Conservation (phyloP, 2,329 filamentous ascomycete genomes). For the Penicillium sp. region DNA sequence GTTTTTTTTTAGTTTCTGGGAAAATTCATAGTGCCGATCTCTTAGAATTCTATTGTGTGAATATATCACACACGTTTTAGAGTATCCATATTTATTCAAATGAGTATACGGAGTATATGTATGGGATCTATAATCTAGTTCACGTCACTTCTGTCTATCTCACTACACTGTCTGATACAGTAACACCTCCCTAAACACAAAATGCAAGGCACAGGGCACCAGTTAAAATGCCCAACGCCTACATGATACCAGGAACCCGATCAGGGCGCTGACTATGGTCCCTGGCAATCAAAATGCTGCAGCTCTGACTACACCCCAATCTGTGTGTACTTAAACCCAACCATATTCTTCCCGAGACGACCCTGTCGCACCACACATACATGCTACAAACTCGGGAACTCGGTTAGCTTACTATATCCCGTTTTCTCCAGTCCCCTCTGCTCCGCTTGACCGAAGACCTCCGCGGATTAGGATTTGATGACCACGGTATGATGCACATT, state of each 20-base stretch:
- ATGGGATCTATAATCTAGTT: too few species aligned
- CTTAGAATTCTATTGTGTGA: not conserved
- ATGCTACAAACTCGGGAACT: constrained; percentile 5
- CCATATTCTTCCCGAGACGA: not conserved
- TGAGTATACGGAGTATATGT: too few species aligned
- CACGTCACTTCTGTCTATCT: too few species aligned
- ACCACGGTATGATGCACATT: not conserved
- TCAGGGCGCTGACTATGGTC: not conserved
- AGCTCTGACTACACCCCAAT: too few species aligned
- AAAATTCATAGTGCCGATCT: constrained; percentile 5
- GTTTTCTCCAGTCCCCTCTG: constrained; percentile 9
- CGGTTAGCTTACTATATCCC: not conserved
- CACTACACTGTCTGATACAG: too few species aligned
- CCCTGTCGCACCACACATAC: constrained; percentile 1
- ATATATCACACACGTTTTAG: not conserved
- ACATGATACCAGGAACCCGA: not conserved
- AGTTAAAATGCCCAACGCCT: not conserved
- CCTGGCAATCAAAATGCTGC: not conserved
- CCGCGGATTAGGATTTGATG: constrained; percentile 8
- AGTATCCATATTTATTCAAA: too few species aligned
- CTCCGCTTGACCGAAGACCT: constrained; percentile 12
- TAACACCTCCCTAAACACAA: not conserved
- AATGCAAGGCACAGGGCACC: constrained; percentile 1
- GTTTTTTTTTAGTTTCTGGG: constrained; percentile 5
- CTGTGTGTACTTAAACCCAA: constrained; percentile 8